Evolutionary conservation across 73 alveolate genomes (phyloP).

Genomic region (Paraurostyla sp.): DNA sequence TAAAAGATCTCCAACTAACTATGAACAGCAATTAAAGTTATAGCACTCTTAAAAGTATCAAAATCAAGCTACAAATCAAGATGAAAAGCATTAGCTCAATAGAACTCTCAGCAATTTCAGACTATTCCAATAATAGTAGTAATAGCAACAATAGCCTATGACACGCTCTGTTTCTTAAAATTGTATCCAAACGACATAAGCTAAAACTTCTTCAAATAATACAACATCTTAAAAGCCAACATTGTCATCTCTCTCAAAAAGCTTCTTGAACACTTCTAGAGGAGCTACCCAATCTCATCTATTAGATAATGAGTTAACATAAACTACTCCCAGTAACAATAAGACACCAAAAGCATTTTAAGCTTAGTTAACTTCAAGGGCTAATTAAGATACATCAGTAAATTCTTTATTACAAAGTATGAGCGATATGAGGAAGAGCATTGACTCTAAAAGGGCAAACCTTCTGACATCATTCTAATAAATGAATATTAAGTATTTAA

Average conservation of each 20-base stretch:
- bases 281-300: too few relatives aligned
- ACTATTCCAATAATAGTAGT: not conserved
- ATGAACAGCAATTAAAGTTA: not conserved
- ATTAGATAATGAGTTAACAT: too few relatives aligned
- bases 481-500: not conserved
- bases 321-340: too few relatives aligned
- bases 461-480: not conserved
- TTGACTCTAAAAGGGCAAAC: not conserved
- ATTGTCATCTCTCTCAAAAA: not conserved
- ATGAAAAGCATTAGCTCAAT: not conserved
- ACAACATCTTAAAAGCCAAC: not conserved
- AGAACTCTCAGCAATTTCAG: slow-evolving; percentile 11
- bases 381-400: not conserved
- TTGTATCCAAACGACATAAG: not conserved
- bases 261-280: not conserved
- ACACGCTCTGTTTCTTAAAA: not conserved
- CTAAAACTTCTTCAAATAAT: not conserved
- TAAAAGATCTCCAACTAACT: not conserved
- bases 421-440: not conserved
- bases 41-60: not conserved
- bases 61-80: not conserved
- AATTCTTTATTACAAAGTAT: not conserved
- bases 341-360: too few relatives aligned
- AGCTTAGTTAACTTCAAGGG: too few relatives aligned
- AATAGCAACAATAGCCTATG: not conserved